Conservation (phyloP, 2,329 filamentous ascomycete species). For the Chaetomium globosum region DNA sequence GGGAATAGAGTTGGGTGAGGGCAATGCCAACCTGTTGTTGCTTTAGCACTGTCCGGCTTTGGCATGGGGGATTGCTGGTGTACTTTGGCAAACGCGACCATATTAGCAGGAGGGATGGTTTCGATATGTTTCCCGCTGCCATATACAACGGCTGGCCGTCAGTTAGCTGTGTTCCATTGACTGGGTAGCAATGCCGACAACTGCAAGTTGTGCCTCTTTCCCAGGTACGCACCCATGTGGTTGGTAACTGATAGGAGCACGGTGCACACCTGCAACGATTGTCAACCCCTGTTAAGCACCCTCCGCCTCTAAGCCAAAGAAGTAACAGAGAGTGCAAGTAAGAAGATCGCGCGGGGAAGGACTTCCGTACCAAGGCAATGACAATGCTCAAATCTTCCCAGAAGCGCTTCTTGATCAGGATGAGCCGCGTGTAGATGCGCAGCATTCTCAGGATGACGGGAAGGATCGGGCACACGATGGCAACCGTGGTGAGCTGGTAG, state of each 20-base stretch:
- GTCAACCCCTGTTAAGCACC: too few species aligned
- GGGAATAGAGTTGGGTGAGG: neutral
- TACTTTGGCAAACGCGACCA: neutral
- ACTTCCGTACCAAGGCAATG: neutral
- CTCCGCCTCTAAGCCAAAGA: too few species aligned
- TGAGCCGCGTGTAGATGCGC: neutral
- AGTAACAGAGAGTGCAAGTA: too few species aligned
- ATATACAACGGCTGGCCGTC: neutral
- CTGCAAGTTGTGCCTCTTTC: too few species aligned
- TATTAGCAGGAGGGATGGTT: neutral
- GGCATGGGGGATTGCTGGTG: neutral
- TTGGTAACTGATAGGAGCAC: too few species aligned
- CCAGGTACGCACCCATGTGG: too few species aligned
- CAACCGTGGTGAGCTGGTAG: neutral
- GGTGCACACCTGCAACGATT: too few species aligned
- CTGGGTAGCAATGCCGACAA: too few species aligned
- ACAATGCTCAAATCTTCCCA: neutral
- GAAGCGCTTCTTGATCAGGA: neutral
- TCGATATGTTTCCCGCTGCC: neutral
- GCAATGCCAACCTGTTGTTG: neutral
- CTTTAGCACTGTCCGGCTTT: neutral
- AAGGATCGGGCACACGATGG: slow-evolving; percentile 5
- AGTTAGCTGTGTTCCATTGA: neutral
- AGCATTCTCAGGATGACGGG: neutral
- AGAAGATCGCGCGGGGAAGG: too few species aligned